Evolutionary conservation across 1,284 basidiomycete species (phyloP), one percentile per base, ranked within the genome.

Genomic region (Mrakiaceae sp.): DNA sequence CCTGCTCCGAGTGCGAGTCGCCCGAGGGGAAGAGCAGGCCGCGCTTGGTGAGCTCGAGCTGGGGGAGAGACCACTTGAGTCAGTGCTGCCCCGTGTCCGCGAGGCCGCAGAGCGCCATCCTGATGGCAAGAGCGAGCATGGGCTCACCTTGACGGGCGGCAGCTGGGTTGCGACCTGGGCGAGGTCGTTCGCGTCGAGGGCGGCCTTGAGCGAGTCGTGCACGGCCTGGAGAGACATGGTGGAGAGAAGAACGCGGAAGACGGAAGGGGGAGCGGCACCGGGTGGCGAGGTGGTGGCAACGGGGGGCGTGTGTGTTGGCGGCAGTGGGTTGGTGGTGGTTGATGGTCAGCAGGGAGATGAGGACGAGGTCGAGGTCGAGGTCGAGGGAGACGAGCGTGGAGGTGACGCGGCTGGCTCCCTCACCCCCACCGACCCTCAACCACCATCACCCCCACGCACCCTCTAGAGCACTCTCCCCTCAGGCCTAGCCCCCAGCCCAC

Each of bases 21-120:
- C 73, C 71, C 44, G 75, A 74, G 11, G 76, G 76, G 66, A 76
- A 77, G 67, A 77, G 74, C 51, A 78, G 69, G 14, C 76, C 76
- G 12, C 73, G 71, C 67, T 73, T 71, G 44, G 74, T 75, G 9
- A 78, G 70, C 65, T 75, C 70, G 60, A 77, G 70, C 77, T 78
- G 66, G 14, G 12, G n/a, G 8, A 27, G 16, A 44, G 46, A 40
- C 43, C n/a, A 52, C 12, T 14, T 11, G 12, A 16, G 51, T 52
- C 7, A 52, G 11, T 7, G 4, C 55, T 4, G 43, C 43, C 4
- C 12, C 43, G 3, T 46, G 7, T 57, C 42, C 6, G 8, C 4
- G 46, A 27, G 2, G 14, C 55, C 42, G 16, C 16, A 39, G 52
- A 27, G n/a, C 14, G n/a, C 27, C 27, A 27, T 27, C 27, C 27